A percentile compares a stretch with the other conserved stretches of the same genome.
Conservation (phyloP, 2,329 filamentous ascomycete species). For the Orbilia ellipsospora region DNA sequence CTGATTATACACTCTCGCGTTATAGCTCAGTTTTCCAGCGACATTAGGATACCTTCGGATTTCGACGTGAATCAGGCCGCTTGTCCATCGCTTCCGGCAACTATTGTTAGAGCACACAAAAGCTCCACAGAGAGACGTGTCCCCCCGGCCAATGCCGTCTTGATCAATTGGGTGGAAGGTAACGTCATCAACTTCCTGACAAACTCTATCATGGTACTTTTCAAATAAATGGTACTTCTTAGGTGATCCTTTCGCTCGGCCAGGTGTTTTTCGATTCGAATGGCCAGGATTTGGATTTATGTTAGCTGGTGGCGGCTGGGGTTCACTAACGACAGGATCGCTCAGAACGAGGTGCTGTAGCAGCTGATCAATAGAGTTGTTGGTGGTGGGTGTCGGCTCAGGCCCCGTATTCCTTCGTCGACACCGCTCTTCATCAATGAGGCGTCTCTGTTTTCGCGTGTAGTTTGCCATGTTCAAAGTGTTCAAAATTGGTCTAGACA, state of each 20-base stretch:
- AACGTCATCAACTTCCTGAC: slow-evolving; percentile 1
- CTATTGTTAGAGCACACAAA: slow-evolving; percentile 20
- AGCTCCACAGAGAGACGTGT: background rate
- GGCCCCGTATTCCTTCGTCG: background rate
- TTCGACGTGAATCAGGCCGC: background rate
- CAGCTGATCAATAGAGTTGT: background rate
- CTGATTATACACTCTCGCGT: slow-evolving; percentile 26
- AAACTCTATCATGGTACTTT: slow-evolving; percentile 14
- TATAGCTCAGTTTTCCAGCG: slow-evolving; percentile 4
- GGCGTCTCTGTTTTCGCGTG: slow-evolving; percentile 8
- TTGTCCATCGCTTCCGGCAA: slow-evolving; percentile 12
- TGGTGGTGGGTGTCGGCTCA: background rate
- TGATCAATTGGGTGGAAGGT: background rate
- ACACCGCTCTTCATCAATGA: slow-evolving; percentile 37
- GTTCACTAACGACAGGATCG: background rate
- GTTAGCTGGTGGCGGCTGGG: background rate
- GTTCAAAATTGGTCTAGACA: slow-evolving; percentile 20
- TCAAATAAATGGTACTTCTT: slow-evolving; percentile 8
- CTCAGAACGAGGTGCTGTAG: background rate
- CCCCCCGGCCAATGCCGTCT: background rate
- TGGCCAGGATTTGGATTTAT: background rate
- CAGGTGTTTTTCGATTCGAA: no score
- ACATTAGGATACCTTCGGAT: slow-evolving; percentile 2
- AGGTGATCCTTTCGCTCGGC: background rate
- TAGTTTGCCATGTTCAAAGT: slow-evolving; percentile 12